Evolutionary conservation across 2,329 filamentous ascomycete species (phyloP).

Genomic region (Nigrospora sphaerica): DNA sequence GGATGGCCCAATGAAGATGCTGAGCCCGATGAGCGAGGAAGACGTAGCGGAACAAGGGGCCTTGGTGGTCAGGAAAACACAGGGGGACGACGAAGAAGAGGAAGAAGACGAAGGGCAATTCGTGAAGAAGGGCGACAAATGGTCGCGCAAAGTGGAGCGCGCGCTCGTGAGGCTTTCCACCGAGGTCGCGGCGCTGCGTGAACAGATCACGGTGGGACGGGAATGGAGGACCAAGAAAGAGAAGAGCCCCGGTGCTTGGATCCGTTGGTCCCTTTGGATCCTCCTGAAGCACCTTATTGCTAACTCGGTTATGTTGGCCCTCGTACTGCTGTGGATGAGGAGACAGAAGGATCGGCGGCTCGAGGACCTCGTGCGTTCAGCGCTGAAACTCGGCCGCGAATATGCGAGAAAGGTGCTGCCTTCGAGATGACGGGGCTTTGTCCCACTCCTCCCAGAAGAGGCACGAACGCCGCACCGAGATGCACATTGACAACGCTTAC

Average conservation of each 20-base stretch:
- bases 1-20: conserved; percentile 57
- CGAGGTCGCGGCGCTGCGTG: conserved; percentile 84
- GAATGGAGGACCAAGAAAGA: conserved; percentile 62
- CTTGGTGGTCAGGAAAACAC: conserved; percentile 41
- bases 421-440: conserved; percentile 34
- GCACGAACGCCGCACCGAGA: too few species aligned
- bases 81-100: conserved; percentile 31
- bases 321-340: conserved; percentile 67
- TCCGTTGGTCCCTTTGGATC: conserved; percentile 63
- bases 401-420: conserved; percentile 54
- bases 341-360: conserved; percentile 62
- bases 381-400: conserved; percentile 49
- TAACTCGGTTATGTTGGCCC: conserved; percentile 58
- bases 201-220: conserved; percentile 76
- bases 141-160: conserved; percentile 77
- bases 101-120: conserved; percentile 30
- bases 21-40: conserved; percentile 82
- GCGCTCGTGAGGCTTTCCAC: conserved; percentile 84
- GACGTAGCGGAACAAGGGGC: conserved; percentile 58
- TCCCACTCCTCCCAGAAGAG: too few species aligned
- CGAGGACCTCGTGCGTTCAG: conserved; percentile 65
- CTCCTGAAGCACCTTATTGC: conserved; percentile 65
- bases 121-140: conserved; percentile 46
- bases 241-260: conserved; percentile 61
- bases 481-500: too few species aligned